phyloP scores from a whole-genome alignment of 108 stramenopile species.

The Parietichytrium sp. region DNA sequence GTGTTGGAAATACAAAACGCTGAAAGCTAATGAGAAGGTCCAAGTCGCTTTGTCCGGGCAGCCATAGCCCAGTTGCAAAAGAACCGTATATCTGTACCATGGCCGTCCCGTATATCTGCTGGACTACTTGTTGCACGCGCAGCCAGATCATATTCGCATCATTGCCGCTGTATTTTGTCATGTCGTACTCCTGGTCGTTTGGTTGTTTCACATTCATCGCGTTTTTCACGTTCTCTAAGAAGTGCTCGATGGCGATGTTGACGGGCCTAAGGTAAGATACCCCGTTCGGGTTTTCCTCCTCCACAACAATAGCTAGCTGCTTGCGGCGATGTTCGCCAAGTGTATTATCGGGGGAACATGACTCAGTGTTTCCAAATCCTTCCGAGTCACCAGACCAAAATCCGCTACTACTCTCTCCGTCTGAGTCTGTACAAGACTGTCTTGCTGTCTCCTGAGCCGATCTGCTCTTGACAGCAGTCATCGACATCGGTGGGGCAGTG shows the following conservation, averaged over 20 bases:
- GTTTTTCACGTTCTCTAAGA: slow-evolving; percentile 14
- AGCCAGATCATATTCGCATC: slow-evolving; percentile 24
- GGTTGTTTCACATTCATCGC: slow-evolving; percentile 17
- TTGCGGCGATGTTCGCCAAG: slow-evolving; percentile 3
- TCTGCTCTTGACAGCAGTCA: too few relatives aligned
- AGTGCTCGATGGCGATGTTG: background rate
- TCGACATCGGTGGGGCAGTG: too few relatives aligned
- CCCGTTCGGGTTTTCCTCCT: background rate
- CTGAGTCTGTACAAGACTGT: too few relatives aligned
- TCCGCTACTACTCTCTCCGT: too few relatives aligned
- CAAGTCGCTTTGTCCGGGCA: slow-evolving; percentile 18
- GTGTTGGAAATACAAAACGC: too few relatives aligned
- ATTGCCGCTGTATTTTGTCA: slow-evolving; percentile 4
- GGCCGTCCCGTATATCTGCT: background rate
- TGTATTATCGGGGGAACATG: too few relatives aligned
- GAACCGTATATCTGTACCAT: slow-evolving; percentile 17
- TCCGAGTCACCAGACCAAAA: too few relatives aligned
- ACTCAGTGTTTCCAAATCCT: too few relatives aligned
- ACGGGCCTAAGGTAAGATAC: background rate
- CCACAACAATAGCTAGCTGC: background rate
- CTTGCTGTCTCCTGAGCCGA: too few relatives aligned
- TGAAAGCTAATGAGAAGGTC: slow-evolving; percentile 21
- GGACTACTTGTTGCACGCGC: background rate
- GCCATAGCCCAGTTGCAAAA: slow-evolving; percentile 35
- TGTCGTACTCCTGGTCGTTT: slow-evolving; percentile 10